phyloP scores from a whole-genome alignment of 2,329 filamentous ascomycete genomes.

The Colletotrichum tropicicola region DNA sequence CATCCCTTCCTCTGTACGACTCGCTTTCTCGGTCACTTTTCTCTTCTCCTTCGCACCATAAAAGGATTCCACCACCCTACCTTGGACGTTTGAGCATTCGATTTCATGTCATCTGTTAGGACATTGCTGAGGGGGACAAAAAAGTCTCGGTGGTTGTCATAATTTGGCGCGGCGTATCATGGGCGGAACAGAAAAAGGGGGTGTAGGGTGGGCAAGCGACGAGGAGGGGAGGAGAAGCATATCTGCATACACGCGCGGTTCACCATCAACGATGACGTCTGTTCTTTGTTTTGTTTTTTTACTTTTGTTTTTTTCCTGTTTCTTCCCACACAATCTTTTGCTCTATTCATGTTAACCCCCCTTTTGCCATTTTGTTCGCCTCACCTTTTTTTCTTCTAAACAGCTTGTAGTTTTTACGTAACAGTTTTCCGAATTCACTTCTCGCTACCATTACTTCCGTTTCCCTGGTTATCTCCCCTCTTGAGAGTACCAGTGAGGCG shows the following conservation, averaged over 20 bases:
- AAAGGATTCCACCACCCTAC: not conserved
- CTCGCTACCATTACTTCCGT: not conserved
- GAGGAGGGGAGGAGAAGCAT: not conserved
- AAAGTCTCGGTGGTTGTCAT: not conserved
- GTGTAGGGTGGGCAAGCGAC: not conserved
- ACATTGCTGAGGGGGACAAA: no score
- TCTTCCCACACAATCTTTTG: no score
- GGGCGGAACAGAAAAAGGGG: not conserved
- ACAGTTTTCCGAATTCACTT: not conserved
- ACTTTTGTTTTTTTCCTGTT: not conserved
- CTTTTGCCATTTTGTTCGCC: not conserved
- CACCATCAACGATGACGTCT: slow-evolving; percentile 19
- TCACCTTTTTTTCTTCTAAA: not conserved
- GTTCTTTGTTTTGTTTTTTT: not conserved
- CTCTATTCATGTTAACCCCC: not conserved
- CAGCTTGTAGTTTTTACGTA: not conserved
- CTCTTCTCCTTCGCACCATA: not conserved
- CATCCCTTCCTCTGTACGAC: not conserved
- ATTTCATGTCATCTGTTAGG: no score
- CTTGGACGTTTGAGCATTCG: not conserved
- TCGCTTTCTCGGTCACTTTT: slow-evolving; percentile 12
- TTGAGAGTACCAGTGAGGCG: no score
- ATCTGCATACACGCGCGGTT: slow-evolving; percentile 18
- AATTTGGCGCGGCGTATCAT: slow-evolving; percentile 12
- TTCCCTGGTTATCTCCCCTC: no score